phyloP scores from a whole-genome alignment of 106 monocot species.

The Cymbidium sinense region DNA sequence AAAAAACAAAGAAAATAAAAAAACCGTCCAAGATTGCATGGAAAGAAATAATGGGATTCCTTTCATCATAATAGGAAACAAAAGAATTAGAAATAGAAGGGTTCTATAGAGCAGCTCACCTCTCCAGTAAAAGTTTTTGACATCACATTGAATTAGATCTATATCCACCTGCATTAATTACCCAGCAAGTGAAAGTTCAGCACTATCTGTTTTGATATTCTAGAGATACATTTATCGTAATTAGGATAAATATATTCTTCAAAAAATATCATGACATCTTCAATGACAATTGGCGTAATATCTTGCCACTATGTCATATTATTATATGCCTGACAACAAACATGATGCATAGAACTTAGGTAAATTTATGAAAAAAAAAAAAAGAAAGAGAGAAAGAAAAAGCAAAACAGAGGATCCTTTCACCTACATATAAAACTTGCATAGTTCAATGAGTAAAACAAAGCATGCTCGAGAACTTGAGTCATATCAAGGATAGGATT shows the following conservation, averaged over 20 bases:
- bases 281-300: neutral
- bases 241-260: neutral
- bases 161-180: conserved; percentile 61
- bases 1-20: too few relatives aligned
- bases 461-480: neutral
- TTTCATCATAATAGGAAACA: neutral
- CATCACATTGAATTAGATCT: conserved; percentile 57
- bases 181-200: neutral
- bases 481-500: neutral
- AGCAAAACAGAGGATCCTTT: neutral
- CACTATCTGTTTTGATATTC: neutral
- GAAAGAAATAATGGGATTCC: neutral
- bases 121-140: conserved; percentile 56
- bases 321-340: neutral
- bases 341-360: neutral
- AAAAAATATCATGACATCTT: neutral
- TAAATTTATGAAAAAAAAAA: neutral
- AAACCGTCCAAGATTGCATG: neutral
- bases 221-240: neutral
- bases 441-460: neutral
- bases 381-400: too few relatives aligned
- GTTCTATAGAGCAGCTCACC: conserved; percentile 34
- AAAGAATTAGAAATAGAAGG: neutral
- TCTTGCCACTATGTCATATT: neutral
- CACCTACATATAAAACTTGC: neutral